These are phyloP conservation scores for Phytopythium vexans DNA, from an alignment of 352 stramenopile species.

Conservation along the genomic window DNA sequence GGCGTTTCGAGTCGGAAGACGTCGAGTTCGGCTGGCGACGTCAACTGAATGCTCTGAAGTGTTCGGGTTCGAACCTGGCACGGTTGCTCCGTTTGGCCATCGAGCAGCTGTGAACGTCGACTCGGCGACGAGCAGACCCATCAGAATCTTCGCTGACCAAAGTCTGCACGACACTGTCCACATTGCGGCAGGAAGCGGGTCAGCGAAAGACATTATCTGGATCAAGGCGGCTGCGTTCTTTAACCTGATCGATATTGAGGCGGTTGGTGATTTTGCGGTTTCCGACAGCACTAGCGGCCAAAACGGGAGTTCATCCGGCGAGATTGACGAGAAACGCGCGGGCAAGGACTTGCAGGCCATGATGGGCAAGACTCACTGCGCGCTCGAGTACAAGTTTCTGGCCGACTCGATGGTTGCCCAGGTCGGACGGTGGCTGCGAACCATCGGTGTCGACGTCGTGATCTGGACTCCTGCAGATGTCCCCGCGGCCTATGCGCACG, in stretches of 20 bases:
- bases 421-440: slow-evolving; percentile 66
- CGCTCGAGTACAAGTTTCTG: slow-evolving; percentile 57
- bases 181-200: slow-evolving; percentile 44
- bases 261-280: slow-evolving; percentile 12
- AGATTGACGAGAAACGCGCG: not conserved
- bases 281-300: not conserved
- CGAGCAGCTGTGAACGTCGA: not conserved
- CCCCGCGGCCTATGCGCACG: slow-evolving; percentile 7
- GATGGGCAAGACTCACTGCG: slow-evolving; percentile 1
- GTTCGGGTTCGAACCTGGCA: slow-evolving; percentile 63
- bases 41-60: slow-evolving; percentile 44
- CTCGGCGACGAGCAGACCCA: not conserved
- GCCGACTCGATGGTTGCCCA: slow-evolving; percentile 74
- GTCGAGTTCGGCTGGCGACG: slow-evolving; percentile 64
- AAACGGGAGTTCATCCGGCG: not conserved
- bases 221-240: slow-evolving; percentile 39
- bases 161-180: slow-evolving; percentile 21
- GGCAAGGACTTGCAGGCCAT: not conserved
- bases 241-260: slow-evolving; percentile 26
- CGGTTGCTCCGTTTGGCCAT: slow-evolving; percentile 61
- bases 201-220: slow-evolving; percentile 40
- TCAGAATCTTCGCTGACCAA: slow-evolving; percentile 38
- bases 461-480: slow-evolving; percentile 31
- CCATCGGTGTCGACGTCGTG: slow-evolving; percentile 68
- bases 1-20: slow-evolving; percentile 44